Evolutionary conservation across 1,139 yeast species (phyloP).

Genomic region (Geotrichum citri-aurantii): DNA sequence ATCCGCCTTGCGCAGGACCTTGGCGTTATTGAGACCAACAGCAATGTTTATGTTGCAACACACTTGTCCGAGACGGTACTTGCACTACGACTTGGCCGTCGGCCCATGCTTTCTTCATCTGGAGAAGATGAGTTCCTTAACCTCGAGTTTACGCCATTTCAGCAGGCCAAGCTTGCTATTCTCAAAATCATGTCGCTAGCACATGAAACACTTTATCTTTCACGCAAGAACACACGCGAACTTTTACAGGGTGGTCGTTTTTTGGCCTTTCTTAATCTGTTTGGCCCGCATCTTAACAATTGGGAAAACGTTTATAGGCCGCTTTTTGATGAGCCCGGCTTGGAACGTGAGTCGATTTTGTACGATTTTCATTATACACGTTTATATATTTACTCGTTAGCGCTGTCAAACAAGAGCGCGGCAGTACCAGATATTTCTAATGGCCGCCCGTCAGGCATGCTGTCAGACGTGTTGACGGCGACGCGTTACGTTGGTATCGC

Average conservation of each 20-base stretch:
- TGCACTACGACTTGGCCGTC: slow-evolving; percentile 37
- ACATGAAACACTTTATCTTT: slow-evolving; percentile 69
- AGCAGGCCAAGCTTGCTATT: slow-evolving; percentile 73
- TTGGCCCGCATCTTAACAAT: slow-evolving; percentile 68
- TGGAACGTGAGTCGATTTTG: slow-evolving; percentile 66
- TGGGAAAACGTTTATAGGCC: slow-evolving; percentile 67
- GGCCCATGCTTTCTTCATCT: slow-evolving; percentile 34
- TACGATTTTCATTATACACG: slow-evolving; percentile 83
- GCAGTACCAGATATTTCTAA: slow-evolving; percentile 7
- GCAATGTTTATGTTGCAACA: slow-evolving; percentile 73
- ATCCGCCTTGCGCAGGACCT: slow-evolving; percentile 83
- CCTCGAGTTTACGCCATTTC: slow-evolving; percentile 52
- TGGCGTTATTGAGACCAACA: slow-evolving; percentile 68
- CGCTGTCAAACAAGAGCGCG: slow-evolving; percentile 46
- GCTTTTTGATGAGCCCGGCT: slow-evolving; percentile 47
- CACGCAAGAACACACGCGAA: slow-evolving; percentile 36
- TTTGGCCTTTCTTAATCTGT: slow-evolving; percentile 61
- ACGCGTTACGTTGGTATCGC: slow-evolving; percentile 80
- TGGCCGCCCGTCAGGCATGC: slow-evolving; percentile 21
- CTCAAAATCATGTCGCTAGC: slow-evolving; percentile 76
- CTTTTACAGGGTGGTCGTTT: slow-evolving; percentile 49
- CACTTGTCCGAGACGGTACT: slow-evolving; percentile 69
- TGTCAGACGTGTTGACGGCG: slow-evolving; percentile 56
- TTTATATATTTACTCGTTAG: slow-evolving; percentile 75
- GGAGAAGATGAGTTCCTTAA: slow-evolving; percentile 32